Percentiles rank a stretch among this genome's conserved stretches.
Evolutionary conservation across 2,329 filamentous ascomycete genomes (phyloP).

Genomic region (Pseudogymnoascus sp.): DNA sequence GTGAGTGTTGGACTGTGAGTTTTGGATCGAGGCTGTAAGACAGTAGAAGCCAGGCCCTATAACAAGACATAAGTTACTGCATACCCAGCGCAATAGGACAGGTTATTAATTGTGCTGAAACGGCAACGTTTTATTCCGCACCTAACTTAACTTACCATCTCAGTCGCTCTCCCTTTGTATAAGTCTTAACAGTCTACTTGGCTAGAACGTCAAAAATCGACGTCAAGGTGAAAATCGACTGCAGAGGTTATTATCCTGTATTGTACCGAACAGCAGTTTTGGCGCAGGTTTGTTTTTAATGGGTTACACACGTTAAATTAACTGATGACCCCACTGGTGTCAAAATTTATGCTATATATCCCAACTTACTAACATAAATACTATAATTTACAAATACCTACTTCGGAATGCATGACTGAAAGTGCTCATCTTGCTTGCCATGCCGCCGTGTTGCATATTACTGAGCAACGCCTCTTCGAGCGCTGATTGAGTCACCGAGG

Average conservation of each 20-base stretch:
- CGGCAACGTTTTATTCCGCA: not conserved
- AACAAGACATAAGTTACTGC: not conserved
- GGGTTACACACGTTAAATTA: not conserved
- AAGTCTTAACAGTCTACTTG: not conserved
- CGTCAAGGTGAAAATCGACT: not conserved
- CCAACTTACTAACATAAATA: not conserved
- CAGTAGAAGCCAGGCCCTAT: not conserved
- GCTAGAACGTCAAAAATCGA: not conserved
- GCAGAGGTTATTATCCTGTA: not conserved
- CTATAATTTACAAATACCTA: slow-evolving; percentile 39
- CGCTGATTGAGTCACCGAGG: slow-evolving; percentile 72
- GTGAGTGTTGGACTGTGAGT: too few species aligned
- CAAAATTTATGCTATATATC: not conserved
- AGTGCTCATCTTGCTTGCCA: slow-evolving; percentile 58
- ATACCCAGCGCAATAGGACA: not conserved
- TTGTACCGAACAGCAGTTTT: not conserved
- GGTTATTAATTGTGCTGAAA: not conserved
- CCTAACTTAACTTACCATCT: not conserved
- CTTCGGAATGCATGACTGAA: slow-evolving; percentile 60
- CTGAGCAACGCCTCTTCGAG: slow-evolving; percentile 71
- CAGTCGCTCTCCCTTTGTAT: too few species aligned
- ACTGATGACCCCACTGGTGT: not conserved
- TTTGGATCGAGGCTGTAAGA: not conserved
- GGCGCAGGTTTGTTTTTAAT: not conserved
- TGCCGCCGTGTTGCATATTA: slow-evolving; percentile 57